These are phyloP conservation scores for Apium graveolens DNA, from an alignment of 129 eudicot species.

Conservation along the genomic window DNA sequence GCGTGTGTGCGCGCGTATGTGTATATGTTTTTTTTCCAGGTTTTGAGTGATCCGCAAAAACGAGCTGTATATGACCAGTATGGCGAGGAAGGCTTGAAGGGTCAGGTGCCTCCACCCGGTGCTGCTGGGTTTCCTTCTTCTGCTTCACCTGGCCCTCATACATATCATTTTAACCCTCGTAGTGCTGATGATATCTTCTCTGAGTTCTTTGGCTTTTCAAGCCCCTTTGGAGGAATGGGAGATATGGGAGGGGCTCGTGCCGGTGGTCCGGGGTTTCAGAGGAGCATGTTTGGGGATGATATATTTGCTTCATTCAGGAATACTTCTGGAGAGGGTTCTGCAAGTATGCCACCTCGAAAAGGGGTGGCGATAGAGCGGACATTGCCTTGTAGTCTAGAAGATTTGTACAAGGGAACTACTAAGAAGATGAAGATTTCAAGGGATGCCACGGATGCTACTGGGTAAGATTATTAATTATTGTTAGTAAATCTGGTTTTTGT, in stretches of 20 bases:
- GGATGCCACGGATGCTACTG: conserved; percentile 61
- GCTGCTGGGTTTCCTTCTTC: conserved; percentile 45
- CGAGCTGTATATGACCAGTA: conserved; percentile 69
- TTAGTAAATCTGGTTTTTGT: not conserved
- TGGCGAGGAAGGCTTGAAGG: conserved; percentile 89
- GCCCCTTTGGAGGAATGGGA: conserved; percentile 61
- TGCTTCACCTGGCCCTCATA: conserved; percentile 21
- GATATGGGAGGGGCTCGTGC: conserved; percentile 36
- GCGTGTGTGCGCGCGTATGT: not conserved
- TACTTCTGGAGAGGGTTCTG: conserved; percentile 37
- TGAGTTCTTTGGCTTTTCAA: conserved; percentile 65
- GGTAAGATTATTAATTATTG: conserved; percentile 38
- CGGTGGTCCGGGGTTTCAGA: conserved; percentile 38
- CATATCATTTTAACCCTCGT: conserved; percentile 62
- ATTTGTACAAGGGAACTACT: conserved; percentile 78
- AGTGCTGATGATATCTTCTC: conserved; percentile 78
- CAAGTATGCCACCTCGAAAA: conserved; percentile 40
- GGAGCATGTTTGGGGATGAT: conserved; percentile 65
- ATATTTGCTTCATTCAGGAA: conserved; percentile 42
- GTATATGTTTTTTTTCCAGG: conserved; percentile 26
- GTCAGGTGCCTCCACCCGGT: conserved; percentile 79
- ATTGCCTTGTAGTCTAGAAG: conserved; percentile 81
- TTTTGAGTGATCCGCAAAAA: conserved; percentile 88
- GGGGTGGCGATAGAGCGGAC: conserved; percentile 60
- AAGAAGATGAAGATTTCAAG: conserved; percentile 95